Evolutionary conservation across 257 asterid genomes (phyloP).

Genomic region (Salvia hispanica): DNA sequence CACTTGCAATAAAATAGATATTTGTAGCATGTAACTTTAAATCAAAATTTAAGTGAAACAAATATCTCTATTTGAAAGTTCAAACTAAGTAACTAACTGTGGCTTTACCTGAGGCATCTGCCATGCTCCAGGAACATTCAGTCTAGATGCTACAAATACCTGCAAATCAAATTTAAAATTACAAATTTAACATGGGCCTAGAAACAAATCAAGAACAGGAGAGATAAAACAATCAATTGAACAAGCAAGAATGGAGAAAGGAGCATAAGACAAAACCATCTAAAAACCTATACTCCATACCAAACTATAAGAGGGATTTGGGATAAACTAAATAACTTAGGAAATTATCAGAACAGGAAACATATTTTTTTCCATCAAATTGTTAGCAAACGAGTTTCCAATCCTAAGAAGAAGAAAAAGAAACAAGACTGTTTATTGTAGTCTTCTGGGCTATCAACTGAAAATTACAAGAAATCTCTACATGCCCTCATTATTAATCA

Average conservation of each 20-base stretch:
- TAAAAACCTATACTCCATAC: background rate
- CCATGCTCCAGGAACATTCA: constrained; percentile 99
- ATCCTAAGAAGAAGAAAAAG: no score
- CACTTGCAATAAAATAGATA: background rate
- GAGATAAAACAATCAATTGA: no score
- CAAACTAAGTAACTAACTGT: constrained; percentile 12
- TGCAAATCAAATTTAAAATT: constrained; percentile 31
- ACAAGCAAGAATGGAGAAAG: no score
- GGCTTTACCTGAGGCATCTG: constrained; percentile 97
- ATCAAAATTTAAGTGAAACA: background rate
- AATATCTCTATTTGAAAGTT: background rate
- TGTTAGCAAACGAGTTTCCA: constrained; percentile 7
- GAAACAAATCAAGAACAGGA: background rate
- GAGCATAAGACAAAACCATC: background rate
- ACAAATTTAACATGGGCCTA: background rate
- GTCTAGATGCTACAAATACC: constrained; percentile 94
- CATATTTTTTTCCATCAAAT: background rate
- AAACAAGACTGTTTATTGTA: background rate
- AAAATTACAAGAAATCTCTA: constrained; percentile 14
- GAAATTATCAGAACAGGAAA: constrained; percentile 11
- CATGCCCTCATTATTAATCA: constrained; percentile 23
- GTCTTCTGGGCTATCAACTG: background rate
- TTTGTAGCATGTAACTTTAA: background rate
- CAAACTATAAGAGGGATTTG: background rate
- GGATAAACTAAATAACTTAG: background rate